Percentiles rank a stretch among this genome's conserved stretches.
Conservation (phyloP, 768 basidiomycete species). For the Lentinula sp. region DNA sequence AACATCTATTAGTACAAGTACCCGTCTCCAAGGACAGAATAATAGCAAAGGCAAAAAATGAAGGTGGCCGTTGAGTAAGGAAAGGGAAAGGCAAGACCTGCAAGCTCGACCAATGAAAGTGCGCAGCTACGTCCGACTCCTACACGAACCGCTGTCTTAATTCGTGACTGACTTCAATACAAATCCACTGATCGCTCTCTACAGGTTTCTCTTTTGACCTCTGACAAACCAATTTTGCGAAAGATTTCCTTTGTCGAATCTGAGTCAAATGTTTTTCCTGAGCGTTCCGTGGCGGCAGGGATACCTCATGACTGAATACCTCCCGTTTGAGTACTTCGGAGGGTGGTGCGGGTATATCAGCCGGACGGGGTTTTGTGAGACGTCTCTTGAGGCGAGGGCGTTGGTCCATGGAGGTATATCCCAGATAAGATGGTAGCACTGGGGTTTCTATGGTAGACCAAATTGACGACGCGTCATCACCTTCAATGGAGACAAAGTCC, state of each 20-base stretch:
- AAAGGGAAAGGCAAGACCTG: background rate
- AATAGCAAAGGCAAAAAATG: background rate
- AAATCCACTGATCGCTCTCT: constrained; percentile 1
- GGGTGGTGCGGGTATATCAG: constrained; percentile 5
- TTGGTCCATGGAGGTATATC: background rate
- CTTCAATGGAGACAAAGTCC: background rate
- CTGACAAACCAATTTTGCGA: background rate
- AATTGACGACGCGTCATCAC: background rate
- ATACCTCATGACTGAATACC: constrained; percentile 3
- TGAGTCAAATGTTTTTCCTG: background rate
- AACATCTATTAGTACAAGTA: background rate
- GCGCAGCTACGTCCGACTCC: background rate
- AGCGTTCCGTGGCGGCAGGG: background rate
- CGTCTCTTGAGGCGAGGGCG: background rate
- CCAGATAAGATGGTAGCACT: background rate
- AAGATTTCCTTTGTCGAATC: background rate
- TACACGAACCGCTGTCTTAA: background rate
- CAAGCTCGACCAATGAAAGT: background rate
- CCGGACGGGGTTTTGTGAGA: constrained; percentile 3
- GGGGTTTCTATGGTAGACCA: constrained; percentile 4
- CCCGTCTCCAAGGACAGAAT: background rate
- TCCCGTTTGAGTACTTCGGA: constrained; percentile 6
- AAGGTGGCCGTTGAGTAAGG: background rate
- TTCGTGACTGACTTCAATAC: constrained; percentile 8
- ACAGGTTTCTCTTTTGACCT: background rate